Base-by-base conservation (phyloP, 345 rosid genomes). In the Mallotus nudiflorus region DNA sequence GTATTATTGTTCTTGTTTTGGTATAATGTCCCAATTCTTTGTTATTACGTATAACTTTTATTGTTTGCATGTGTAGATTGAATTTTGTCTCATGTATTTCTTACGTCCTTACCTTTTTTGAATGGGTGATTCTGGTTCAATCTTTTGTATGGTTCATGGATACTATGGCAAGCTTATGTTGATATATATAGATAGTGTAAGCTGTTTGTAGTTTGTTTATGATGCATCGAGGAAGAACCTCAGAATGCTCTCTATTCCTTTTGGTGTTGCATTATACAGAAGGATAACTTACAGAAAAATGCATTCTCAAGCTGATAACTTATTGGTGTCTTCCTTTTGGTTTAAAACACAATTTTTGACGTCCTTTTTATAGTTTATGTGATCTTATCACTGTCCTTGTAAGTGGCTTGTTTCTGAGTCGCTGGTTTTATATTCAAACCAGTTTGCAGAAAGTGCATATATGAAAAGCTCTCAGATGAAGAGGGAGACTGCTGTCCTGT, bases 401-500 rank as follows among this genome's bases (percentile, higher is more conserved):
- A 9, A 19, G 13, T 33, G 33, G 18, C 45, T 15, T 61, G 67
- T 28, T 67, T 73, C 39, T 67, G 55, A 78, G 66, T 35, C 51
- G 10, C 65, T 63, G 56, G 40, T 48, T 71, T 70, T 75, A 56
- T 57, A 73, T 71, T 57, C 28, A 25, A 51, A 67, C 53, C 82
- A 89, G 96, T 89, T 68, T 89, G 96, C 90, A 85, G 90, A 80
- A 89, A 81, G 69, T 89, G 96, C 84, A 87, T 87, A 54, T 82
- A 84, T 42, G 81, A 83, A 54, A 89, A 86, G 82, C 85, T 89
- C 56, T 83, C 90, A 3, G 91, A 86, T 79, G 96, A 87, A 62
- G 90, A 78, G 40, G 78, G 28, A 69, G 92, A 86, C 73, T 75
- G 82, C 69, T 87, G 96, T 78, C 96, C 96, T 64, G 87, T 87